Evolutionary conservation across 2,329 filamentous ascomycete species (phyloP).

Genomic region (Rhexocercosporidium sp.): DNA sequence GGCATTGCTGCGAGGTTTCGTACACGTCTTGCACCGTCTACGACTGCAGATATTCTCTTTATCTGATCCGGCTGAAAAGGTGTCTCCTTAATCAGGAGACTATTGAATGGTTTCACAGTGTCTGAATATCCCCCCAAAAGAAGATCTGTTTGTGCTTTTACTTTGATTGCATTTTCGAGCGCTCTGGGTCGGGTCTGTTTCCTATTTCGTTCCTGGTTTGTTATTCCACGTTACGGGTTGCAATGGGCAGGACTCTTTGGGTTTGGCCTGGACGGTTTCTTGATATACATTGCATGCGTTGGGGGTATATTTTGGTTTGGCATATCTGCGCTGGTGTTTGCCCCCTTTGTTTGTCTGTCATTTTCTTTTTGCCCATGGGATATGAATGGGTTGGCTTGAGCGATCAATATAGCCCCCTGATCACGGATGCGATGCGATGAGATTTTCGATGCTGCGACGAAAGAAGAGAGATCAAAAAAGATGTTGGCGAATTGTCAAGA

Average conservation of each 20-base stretch:
- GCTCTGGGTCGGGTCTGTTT: conserved; percentile 26
- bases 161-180: conserved; percentile 40
- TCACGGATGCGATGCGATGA: background rate
- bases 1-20: conserved; percentile 8
- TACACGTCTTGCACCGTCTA: background rate
- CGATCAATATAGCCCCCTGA: background rate
- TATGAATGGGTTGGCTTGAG: conserved; percentile 5
- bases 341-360: background rate
- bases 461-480: background rate
- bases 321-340: background rate
- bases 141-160: conserved; percentile 35
- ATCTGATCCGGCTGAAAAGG: conserved; percentile 18
- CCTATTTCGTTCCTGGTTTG: conserved; percentile 15
- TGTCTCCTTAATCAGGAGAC: conserved; percentile 16
- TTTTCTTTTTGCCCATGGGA: conserved; percentile 2
- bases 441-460: background rate
- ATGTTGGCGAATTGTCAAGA: background rate
- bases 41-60: conserved; percentile 12
- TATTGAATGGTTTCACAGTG: background rate
- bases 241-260: conserved; percentile 16
- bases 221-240: conserved; percentile 2
- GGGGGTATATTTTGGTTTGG: conserved; percentile 1
- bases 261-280: conserved; percentile 17
- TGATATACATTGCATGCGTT: conserved; percentile 22
- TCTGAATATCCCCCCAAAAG: conserved; percentile 20